Evolutionary conservation across 352 stramenopile species (phyloP).

Genomic region (Phytophthora sp.): DNA sequence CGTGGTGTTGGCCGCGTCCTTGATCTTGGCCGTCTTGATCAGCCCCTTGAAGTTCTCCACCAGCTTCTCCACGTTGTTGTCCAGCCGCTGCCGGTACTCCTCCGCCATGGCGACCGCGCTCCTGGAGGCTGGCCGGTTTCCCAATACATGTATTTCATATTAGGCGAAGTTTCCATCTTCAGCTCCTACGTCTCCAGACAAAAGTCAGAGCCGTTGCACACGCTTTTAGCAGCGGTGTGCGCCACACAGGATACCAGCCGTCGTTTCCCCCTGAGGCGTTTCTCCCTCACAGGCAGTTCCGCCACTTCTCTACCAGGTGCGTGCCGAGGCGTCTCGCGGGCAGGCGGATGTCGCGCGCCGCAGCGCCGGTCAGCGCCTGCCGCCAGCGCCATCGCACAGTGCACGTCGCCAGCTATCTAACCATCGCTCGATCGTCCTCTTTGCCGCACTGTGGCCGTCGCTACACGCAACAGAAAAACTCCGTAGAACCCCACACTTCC

Average conservation of each 20-base stretch:
- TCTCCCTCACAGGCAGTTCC: conserved; percentile 34
- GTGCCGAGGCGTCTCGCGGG: neutral
- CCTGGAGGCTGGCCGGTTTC: too few relatives aligned
- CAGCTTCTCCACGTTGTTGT: conserved; percentile 90
- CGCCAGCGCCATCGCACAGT: neutral
- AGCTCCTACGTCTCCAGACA: too few relatives aligned
- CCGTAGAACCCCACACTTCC: conserved; percentile 14
- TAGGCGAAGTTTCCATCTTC: too few relatives aligned
- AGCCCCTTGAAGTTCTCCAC: conserved; percentile 90
- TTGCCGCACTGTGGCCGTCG: neutral
- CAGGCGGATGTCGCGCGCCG: neutral
- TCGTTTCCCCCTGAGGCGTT: too few relatives aligned
- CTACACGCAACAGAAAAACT: conserved; percentile 9
- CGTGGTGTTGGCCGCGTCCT: conserved; percentile 82
- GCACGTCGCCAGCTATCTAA: conserved; percentile 13
- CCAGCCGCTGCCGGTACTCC: conserved; percentile 83
- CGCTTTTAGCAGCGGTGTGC: too few relatives aligned
- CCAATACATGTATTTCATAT: too few relatives aligned
- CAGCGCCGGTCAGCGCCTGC: neutral
- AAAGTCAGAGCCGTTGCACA: too few relatives aligned
- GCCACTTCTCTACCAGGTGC: conserved; percentile 28
- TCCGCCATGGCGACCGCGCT: conserved; percentile 58
- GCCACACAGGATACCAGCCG: too few relatives aligned
- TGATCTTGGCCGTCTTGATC: conserved; percentile 82
- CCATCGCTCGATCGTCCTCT: neutral